Evolutionary conservation across 2,329 filamentous ascomycete genomes (phyloP), one percentile per base, ranked within the genome.

Genomic region (Dactylellina sp.): DNA sequence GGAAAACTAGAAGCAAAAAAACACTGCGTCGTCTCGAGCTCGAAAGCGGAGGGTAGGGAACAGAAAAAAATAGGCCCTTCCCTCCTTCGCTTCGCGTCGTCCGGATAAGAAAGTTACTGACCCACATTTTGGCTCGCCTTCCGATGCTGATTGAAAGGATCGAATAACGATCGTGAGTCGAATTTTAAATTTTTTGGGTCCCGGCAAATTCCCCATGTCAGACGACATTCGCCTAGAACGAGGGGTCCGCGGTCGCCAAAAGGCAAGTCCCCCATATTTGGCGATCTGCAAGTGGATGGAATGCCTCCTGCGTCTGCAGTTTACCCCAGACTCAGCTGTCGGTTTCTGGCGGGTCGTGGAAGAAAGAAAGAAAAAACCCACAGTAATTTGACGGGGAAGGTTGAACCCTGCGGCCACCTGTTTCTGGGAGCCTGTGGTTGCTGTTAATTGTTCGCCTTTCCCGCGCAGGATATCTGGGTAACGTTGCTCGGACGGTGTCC

Each of bases 111-210:
- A 32, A 37, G 56, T 61, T 32, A 47, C 55, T 74, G 66, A 61
- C 70, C 61, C 70, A 74, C 61, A 74, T 65, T 56, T 72, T 72
- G 64, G 64, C 64, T 53, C 24, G 47, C 20, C n/a, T 71, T 46
- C 60, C 53, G 53, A 53, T 68, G 24, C 46, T 39, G 52, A 25
- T 59, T 35, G 62, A 59, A 47, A 18, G 49, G 32, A 7, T 20
- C 12, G n/a, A 40, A 16, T 20, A 20, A 20, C 18, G n/a, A 5
- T n/a, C 18, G 7, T 9, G 28, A 37, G 49, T 18, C 12, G n/a
- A 53, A n/a, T 7, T 7, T 42, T 5, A 42, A 42, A 42, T 42
- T 14, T 42, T n/a, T 32, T 53, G 3, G 28, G 25, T 57, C 37
- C 60, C 60, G 68, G 60, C 60, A 72, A 64, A 65, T 64, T 55